A percentile compares a stretch with the other conserved stretches of the same genome.
Evolutionary conservation across 148 eudicot genomes (phyloP).

Genomic region (Gaultheria prostrata): DNA sequence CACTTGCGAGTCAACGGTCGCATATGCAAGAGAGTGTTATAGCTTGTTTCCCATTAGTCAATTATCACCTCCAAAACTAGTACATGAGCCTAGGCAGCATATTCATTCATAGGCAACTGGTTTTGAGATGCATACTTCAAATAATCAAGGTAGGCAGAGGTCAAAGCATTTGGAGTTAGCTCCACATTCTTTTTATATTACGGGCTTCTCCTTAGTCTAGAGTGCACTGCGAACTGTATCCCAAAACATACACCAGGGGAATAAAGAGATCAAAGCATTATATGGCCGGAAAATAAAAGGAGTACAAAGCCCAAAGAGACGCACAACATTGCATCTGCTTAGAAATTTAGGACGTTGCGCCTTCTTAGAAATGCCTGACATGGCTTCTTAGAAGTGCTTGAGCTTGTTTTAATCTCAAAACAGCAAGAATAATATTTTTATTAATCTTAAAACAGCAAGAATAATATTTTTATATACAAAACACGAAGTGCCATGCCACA

Average conservation of each 20-base stretch:
- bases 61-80: too few relatives aligned
- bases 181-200: too few relatives aligned
- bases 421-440: not conserved
- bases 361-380: not conserved
- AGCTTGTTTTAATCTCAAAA: not conserved
- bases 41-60: too few relatives aligned
- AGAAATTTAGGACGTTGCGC: not conserved
- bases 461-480: slow-evolving; percentile 1
- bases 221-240: not conserved
- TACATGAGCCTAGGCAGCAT: too few relatives aligned
- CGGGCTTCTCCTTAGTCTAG: not conserved
- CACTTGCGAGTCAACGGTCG: too few relatives aligned
- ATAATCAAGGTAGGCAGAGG: too few relatives aligned
- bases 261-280: not conserved
- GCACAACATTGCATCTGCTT: not conserved
- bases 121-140: too few relatives aligned
- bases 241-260: not conserved
- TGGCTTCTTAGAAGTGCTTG: not conserved
- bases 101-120: too few relatives aligned
- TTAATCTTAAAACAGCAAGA: not conserved
- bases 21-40: too few relatives aligned
- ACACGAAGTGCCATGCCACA: not conserved
- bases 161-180: not conserved
- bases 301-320: not conserved
- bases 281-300: not conserved